phyloP scores from a whole-genome alignment of 139 green algal genomes.

The Penium margaritaceum region DNA sequence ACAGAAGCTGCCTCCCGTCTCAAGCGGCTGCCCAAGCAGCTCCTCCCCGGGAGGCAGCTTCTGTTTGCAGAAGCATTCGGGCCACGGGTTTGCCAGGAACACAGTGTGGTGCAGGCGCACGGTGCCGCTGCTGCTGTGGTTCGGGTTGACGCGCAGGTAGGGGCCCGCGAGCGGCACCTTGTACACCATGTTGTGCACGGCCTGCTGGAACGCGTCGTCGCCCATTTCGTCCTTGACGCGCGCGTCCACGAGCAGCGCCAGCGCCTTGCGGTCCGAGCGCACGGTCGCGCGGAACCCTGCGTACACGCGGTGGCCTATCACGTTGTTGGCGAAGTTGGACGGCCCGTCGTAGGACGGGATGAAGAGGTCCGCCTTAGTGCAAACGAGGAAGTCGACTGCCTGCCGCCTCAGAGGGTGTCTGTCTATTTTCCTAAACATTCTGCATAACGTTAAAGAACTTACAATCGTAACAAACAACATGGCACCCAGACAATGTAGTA shows the following conservation, averaged over 20 bases:
- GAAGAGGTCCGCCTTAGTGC: conserved; percentile 30
- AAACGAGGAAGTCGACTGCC: too few species aligned
- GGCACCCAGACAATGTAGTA: too few species aligned
- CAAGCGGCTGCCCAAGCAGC: too few species aligned
- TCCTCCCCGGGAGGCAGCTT: too few species aligned
- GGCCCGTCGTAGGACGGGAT: conserved; percentile 29
- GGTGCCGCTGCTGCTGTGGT: too few species aligned
- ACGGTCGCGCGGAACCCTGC: conserved; percentile 1
- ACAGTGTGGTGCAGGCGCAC: background rate
- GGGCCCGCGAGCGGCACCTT: background rate
- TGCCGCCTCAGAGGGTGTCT: too few species aligned
- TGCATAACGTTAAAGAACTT: too few species aligned
- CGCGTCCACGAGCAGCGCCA: conserved; percentile 9
- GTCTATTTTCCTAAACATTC: too few species aligned
- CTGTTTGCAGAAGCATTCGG: conserved; percentile 25
- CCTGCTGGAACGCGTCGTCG: background rate
- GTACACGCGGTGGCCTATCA: conserved; percentile 24
- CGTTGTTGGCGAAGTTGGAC: conserved; percentile 25
- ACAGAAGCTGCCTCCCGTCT: too few species aligned
- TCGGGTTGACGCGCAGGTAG: too few species aligned
- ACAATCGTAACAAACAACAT: too few species aligned
- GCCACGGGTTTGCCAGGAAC: conserved; percentile 27
- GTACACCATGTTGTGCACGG: background rate
- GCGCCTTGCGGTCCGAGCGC: conserved; percentile 2
- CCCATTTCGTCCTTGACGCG: background rate